Evolutionary conservation across 2,329 filamentous ascomycete species (phyloP).

Genomic region (Talaromyces sp.): DNA sequence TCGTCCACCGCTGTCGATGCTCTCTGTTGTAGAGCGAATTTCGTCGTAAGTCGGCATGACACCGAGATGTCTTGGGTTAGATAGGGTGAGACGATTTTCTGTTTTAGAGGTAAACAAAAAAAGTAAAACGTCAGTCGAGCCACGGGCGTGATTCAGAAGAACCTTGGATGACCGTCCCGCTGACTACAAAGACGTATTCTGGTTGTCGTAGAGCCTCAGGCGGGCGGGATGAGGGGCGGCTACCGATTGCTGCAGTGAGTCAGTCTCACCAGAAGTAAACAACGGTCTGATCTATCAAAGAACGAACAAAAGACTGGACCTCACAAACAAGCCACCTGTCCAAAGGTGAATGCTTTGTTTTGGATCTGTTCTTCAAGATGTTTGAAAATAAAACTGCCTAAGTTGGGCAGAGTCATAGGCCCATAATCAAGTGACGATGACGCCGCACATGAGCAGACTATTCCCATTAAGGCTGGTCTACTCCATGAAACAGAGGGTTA

Average conservation of each 20-base stretch:
- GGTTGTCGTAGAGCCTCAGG: not conserved
- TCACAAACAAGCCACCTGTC: not conserved
- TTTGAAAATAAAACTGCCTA: not conserved
- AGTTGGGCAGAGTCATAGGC: not conserved
- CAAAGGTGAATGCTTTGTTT: not conserved
- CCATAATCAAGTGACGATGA: conserved; percentile 2
- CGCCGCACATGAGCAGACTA: not conserved
- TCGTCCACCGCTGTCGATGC: conserved; percentile 24
- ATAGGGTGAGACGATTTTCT: not conserved
- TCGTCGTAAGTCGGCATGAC: conserved; percentile 37
- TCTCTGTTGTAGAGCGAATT: conserved; percentile 24
- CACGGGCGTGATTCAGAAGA: conserved; percentile 11
- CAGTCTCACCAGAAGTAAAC: not conserved
- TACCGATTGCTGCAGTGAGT: not conserved
- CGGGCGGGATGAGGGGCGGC: conserved; percentile 2
- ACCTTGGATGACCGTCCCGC: conserved; percentile 15
- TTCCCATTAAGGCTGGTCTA: not conserved
- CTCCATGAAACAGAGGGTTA: not conserved
- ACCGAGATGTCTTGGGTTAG: not conserved
- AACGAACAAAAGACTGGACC: not conserved
- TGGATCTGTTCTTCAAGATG: not conserved
- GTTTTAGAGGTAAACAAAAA: not conserved
- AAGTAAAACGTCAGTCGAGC: conserved; percentile 7
- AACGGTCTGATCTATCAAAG: not conserved
- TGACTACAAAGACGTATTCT: not conserved